These are phyloP conservation scores for Fusarium dimerum DNA, from an alignment of 2,329 filamentous ascomycete species.

Conservation along the genomic window DNA sequence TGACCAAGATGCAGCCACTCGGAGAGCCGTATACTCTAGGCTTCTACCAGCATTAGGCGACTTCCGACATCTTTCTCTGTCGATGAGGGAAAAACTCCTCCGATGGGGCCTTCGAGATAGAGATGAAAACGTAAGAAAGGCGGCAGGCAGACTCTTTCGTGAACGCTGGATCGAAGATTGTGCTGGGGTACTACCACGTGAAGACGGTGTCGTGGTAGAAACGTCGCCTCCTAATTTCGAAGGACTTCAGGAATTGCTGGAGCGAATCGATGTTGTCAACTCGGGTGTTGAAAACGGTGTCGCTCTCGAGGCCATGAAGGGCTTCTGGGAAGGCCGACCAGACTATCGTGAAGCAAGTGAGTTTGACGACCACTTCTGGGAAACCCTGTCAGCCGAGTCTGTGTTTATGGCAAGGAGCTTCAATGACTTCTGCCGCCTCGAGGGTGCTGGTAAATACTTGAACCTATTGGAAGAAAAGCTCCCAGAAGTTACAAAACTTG, in stretches of 20 bases:
- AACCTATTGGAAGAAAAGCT: slow-evolving; percentile 86
- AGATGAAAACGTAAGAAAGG: slow-evolving; percentile 92
- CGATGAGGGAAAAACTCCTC: slow-evolving; percentile 92
- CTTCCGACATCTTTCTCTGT: slow-evolving; percentile 89
- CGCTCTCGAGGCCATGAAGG: slow-evolving; percentile 89
- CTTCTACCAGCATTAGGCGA: slow-evolving; percentile 87
- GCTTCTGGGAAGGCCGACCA: slow-evolving; percentile 92
- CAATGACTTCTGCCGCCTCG: slow-evolving; percentile 85
- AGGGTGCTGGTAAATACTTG: slow-evolving; percentile 73
- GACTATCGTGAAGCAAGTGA: slow-evolving; percentile 74
- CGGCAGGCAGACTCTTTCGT: slow-evolving; percentile 84
- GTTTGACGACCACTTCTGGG: slow-evolving; percentile 77
- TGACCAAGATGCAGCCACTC: slow-evolving; percentile 82
- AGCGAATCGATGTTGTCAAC: slow-evolving; percentile 91
- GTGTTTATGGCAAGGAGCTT: slow-evolving; percentile 90
- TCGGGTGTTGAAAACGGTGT: slow-evolving; percentile 89
- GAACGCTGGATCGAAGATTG: slow-evolving; percentile 99
- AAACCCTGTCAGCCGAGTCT: slow-evolving; percentile 79
- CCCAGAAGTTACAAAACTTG: slow-evolving; percentile 89
- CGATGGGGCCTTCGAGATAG: slow-evolving; percentile 93
- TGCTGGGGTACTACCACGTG: slow-evolving; percentile 65
- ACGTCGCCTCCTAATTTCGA: slow-evolving; percentile 70
- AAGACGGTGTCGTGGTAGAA: slow-evolving; percentile 56
- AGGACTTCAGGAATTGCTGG: slow-evolving; percentile 85
- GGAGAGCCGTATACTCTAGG: slow-evolving; percentile 82